phyloP scores from a whole-genome alignment of 257 asterid genomes.

The Eustoma russellianum region DNA sequence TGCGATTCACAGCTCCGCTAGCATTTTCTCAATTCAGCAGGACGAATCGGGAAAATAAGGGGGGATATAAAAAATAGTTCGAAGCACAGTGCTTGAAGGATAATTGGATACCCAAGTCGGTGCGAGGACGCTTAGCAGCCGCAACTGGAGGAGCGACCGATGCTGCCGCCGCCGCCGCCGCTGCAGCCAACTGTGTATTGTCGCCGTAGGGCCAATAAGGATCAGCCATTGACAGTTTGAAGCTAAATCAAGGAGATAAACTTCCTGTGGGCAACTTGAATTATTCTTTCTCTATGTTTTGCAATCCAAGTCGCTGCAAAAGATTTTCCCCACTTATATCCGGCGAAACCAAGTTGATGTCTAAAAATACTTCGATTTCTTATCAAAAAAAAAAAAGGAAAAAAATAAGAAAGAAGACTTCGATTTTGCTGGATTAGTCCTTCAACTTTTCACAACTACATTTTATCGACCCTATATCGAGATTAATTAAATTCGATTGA shows the following conservation, averaged over 20 bases:
- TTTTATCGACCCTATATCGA: no score
- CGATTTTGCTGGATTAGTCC: no score
- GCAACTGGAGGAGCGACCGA: slow-evolving; percentile 32
- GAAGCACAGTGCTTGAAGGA: slow-evolving; percentile 1
- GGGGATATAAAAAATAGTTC: background rate
- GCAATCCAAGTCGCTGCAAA: no score
- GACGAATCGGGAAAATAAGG: background rate
- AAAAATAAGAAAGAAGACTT: no score
- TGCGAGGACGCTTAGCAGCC: slow-evolving; percentile 61
- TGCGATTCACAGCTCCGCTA: background rate
- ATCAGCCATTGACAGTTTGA: slow-evolving; percentile 39
- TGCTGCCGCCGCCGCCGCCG: slow-evolving; percentile 16
- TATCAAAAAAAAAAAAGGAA: no score
- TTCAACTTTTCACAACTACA: no score
- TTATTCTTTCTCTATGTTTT: background rate
- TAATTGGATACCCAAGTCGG: slow-evolving; percentile 42
- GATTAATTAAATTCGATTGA: no score
- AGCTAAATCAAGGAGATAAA: no score
- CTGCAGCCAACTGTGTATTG: slow-evolving; percentile 40
- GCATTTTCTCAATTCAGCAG: background rate
- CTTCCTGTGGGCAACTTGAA: background rate
- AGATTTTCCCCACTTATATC: background rate
- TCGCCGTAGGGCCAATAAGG: slow-evolving; percentile 69
- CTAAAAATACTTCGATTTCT: no score
- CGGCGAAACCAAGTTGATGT: no score